A percentile compares a stretch with the other conserved stretches of the same genome.
These are phyloP conservation scores for Nicotiana undulata DNA, from an alignment of 257 asterid genomes.

Conservation along the genomic window DNA sequence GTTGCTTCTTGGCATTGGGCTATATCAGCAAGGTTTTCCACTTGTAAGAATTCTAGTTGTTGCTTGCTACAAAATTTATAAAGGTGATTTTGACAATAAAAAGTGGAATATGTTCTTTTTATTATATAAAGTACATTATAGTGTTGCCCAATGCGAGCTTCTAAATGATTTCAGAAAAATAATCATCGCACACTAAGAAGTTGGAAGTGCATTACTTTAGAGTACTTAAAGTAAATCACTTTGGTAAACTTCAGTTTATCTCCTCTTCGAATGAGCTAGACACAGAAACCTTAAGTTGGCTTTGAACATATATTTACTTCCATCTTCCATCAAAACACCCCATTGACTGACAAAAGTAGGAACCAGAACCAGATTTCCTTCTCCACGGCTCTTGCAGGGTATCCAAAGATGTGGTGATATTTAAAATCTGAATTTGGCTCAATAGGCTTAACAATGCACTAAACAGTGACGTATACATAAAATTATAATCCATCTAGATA, in stretches of 20 bases:
- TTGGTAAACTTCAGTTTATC: not conserved
- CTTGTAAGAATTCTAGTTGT: slow-evolving; percentile 35
- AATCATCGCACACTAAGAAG: not conserved
- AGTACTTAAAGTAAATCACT: not conserved
- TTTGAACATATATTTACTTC: too few relatives aligned
- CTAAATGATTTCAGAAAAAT: not conserved
- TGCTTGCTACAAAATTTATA: not conserved
- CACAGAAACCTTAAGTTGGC: not conserved
- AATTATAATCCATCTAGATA: too few relatives aligned
- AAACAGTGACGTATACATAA: too few relatives aligned
- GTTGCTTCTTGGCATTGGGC: slow-evolving; percentile 81
- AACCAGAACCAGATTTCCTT: too few relatives aligned
- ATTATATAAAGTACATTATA: too few relatives aligned
- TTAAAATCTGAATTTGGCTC: too few relatives aligned
- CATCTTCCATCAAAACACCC: not conserved
- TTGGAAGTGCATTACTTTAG: not conserved
- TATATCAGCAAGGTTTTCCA: slow-evolving; percentile 77
- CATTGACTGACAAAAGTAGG: too few relatives aligned
- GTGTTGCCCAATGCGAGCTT: not conserved
- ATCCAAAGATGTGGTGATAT: too few relatives aligned
- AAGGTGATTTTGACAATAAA: too few relatives aligned
- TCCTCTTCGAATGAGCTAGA: not conserved
- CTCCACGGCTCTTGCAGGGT: too few relatives aligned
- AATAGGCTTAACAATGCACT: too few relatives aligned
- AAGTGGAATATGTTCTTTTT: too few relatives aligned